These are phyloP conservation scores for Parathielavia hyrcaniae DNA, from an alignment of 495 filamentous ascomycete genomes.

Conservation along the genomic window DNA sequence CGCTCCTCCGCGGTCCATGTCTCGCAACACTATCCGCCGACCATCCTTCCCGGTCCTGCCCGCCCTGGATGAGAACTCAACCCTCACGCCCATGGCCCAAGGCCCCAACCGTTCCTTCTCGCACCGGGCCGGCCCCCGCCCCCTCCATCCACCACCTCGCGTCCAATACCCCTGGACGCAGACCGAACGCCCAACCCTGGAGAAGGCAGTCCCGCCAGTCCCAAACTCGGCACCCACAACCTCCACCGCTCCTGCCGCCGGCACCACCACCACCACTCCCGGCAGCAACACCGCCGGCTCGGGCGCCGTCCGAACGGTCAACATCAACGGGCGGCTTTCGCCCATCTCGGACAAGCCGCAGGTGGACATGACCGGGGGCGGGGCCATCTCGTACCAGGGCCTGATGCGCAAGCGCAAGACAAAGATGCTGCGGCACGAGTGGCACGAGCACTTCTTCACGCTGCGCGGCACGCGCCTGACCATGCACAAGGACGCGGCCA, in stretches of 20 bases:
- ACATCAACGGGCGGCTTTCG: slow-evolving; percentile 49
- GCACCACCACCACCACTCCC: slow-evolving; percentile 39
- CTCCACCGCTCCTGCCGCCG: slow-evolving; percentile 12
- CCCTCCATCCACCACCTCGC: slow-evolving; percentile 43
- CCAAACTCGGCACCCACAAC: slow-evolving; percentile 20
- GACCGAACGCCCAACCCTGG: slow-evolving; percentile 34
- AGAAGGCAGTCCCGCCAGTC: slow-evolving; percentile 33
- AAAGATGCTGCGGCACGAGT: slow-evolving; percentile 82
- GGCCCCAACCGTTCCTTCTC: slow-evolving; percentile 31
- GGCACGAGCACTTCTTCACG: slow-evolving; percentile 84
- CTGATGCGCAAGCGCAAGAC: slow-evolving; percentile 95
- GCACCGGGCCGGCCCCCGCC: slow-evolving; percentile 29
- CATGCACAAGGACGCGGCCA: slow-evolving; percentile 65
- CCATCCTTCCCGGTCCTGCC: slow-evolving; percentile 54
- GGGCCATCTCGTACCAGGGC: slow-evolving; percentile 61
- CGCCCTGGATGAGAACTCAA: slow-evolving; percentile 48
- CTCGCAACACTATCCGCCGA: slow-evolving; percentile 50
- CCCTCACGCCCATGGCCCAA: slow-evolving; percentile 29
- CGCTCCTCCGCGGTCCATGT: slow-evolving; percentile 44
- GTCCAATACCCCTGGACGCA: slow-evolving; percentile 45
- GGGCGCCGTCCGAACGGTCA: slow-evolving; percentile 23
- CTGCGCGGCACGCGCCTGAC: slow-evolving; percentile 76
- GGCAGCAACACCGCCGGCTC: slow-evolving; percentile 11
- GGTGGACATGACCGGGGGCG: slow-evolving; percentile 36
- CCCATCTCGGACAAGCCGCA: slow-evolving; percentile 25